Percentiles rank a stretch among this genome's conserved stretches.
Evolutionary conservation across 768 basidiomycete species (phyloP).

Genomic region (Holtermanniella nyarrowii): DNA sequence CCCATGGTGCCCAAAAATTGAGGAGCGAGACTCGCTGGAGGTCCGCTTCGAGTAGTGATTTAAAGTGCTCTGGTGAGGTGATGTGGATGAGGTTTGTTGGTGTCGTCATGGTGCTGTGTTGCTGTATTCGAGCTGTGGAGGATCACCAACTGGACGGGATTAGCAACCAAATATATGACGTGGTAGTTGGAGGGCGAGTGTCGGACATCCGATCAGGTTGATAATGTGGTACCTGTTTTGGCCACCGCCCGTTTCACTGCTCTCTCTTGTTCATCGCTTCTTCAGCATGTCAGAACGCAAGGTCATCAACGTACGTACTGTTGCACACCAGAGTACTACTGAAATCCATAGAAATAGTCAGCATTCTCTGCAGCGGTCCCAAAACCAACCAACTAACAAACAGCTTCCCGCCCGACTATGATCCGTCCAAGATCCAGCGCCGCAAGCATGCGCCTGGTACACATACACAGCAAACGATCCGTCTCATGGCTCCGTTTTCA

Average conservation of each 20-base stretch:
- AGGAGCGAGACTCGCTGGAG: conserved; percentile 72
- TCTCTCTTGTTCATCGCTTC: no score
- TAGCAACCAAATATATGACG: no score
- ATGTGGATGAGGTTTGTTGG: conserved; percentile 47
- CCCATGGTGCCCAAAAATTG: conserved; percentile 92
- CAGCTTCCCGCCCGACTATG: conserved; percentile 87
- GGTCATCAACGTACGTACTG: conserved; percentile 63
- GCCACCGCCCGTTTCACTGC: no score
- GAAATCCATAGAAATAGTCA: conserved; percentile 16
- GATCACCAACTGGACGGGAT: no score
- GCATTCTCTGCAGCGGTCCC: background rate
- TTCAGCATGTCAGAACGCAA: conserved; percentile 42
- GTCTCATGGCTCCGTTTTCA: conserved; percentile 98
- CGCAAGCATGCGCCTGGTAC: conserved; percentile 63
- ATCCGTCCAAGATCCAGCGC: conserved; percentile 89
- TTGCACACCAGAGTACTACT: background rate
- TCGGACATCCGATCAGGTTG: no score
- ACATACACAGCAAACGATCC: conserved; percentile 91
- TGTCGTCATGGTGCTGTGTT: conserved; percentile 6
- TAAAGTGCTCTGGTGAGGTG: conserved; percentile 60
- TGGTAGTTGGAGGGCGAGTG: no score
- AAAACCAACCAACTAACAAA: background rate
- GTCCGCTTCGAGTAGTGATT: conserved; percentile 61
- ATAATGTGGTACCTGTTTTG: no score
- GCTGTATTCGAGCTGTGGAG: no score